These are phyloP conservation scores for Protomyces inouyei DNA, from an alignment of 1,139 yeast genomes.

Conservation along the genomic window DNA sequence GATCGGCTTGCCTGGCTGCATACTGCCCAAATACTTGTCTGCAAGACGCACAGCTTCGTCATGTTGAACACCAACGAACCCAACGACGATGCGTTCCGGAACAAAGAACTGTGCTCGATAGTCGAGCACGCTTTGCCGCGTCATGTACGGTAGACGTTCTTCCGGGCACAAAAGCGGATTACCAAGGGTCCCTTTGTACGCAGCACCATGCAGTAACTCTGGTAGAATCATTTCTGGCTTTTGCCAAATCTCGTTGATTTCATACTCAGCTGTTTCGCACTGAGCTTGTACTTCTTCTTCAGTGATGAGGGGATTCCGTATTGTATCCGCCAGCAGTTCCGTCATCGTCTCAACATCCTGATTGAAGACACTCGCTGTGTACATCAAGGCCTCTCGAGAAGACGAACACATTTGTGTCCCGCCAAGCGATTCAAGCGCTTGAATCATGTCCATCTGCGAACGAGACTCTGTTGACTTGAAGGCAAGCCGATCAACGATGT, in stretches of 20 bases:
- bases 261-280: constrained; percentile 69
- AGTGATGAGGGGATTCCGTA: constrained; percentile 61
- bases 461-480: constrained; percentile 68
- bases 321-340: constrained; percentile 71
- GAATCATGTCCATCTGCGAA: constrained; percentile 66
- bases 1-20: constrained; percentile 41
- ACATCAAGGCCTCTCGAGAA: constrained; percentile 83
- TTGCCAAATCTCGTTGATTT: constrained; percentile 70
- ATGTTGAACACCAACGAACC: constrained; percentile 82
- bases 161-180: constrained; percentile 78
- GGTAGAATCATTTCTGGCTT: constrained; percentile 87
- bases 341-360: constrained; percentile 80
- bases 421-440: constrained; percentile 70
- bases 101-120: constrained; percentile 67
- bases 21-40: constrained; percentile 58
- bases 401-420: constrained; percentile 95
- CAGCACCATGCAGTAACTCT: constrained; percentile 78
- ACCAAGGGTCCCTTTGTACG: constrained; percentile 74
- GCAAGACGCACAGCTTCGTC: constrained; percentile 63
- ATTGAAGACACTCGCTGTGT: constrained; percentile 92
- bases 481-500: constrained; percentile 77
- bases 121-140: constrained; percentile 50
- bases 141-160: constrained; percentile 57
- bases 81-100: constrained; percentile 79
- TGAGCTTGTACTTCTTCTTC: constrained; percentile 72